Base-by-base conservation (phyloP, 768 basidiomycete genomes). In the Mycena olivaceomarginata region DNA sequence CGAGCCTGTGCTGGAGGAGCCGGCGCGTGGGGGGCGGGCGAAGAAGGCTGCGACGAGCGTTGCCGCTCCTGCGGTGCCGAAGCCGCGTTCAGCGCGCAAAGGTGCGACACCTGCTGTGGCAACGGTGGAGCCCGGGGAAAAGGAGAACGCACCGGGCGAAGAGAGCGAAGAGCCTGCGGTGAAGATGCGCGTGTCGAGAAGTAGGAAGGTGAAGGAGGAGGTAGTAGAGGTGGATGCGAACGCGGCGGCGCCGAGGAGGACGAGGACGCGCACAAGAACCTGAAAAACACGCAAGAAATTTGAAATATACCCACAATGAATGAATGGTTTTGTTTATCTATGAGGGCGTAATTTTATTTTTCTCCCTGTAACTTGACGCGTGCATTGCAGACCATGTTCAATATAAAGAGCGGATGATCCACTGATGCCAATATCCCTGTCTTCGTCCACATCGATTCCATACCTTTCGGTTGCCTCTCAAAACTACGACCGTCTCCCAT, bases 101-200 rank as follows among this genome's bases (percentile, higher is more conserved):
- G 67, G 25, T 16, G 70, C 56, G 60, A 67, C 62, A 22, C 67
- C 78, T 43, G 74, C 71, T 25, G 71, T 85, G 37, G 84, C 83
- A 3, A 79, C 77, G 46, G 80, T 83, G 48, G 79, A 81, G 9
- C 82, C 75, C 10, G 83, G 82, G 7, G 85, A 89, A 69, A 89
- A 90, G 75, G 88, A 89, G 81, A 89, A 89, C 68, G 80, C 87
- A 1, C 84, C 85, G 1, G 84, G 83, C 8, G 85, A 84, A 12
- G 83, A 85, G 25, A 85, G 82, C 0, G 84, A 63, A 40, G 77
- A 78, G 45, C 65, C 79, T 12, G 78, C 82, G 40, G 82, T 81
- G 20, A 89, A 87, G 77, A 82, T 87, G 25, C 83, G 85, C 59
- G 83, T 86, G 16, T 86, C 87, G 43, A 84, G 85, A 77, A 84